Conservation (phyloP, 768 basidiomycete species). For the Suillus placidus region DNA sequence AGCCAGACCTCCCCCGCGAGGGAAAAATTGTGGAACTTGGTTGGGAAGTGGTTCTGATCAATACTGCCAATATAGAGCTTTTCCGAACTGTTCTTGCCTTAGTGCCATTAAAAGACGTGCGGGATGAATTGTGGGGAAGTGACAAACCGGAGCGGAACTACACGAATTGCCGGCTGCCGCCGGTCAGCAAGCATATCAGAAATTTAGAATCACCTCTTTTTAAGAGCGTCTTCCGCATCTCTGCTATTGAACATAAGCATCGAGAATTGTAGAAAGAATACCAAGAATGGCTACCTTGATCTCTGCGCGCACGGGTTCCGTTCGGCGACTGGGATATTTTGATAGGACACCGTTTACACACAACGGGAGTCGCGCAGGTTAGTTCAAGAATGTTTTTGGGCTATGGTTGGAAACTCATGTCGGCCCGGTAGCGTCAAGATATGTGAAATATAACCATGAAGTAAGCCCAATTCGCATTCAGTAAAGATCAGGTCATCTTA, state of each 20-base stretch:
- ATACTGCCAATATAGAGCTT: neutral
- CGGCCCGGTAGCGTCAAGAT: slow-evolving; percentile 21
- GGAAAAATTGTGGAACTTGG: slow-evolving; percentile 12
- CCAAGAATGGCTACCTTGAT: neutral
- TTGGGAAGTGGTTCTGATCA: slow-evolving; percentile 11
- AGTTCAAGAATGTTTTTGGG: neutral
- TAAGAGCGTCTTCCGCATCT: neutral
- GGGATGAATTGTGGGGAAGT: too few species aligned
- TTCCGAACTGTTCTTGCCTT: neutral
- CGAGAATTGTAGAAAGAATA: neutral
- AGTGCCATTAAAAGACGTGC: too few species aligned
- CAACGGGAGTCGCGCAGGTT: neutral
- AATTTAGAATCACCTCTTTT: neutral
- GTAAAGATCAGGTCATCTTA: neutral
- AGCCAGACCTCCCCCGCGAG: neutral
- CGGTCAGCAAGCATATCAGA: too few species aligned
- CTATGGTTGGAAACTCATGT: neutral
- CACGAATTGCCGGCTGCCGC: too few species aligned
- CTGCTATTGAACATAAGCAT: neutral
- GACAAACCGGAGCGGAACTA: too few species aligned
- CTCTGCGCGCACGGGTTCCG: neutral
- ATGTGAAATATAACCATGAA: slow-evolving; percentile 23
- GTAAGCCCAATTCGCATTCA: slow-evolving; percentile 18
- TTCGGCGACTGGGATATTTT: neutral
- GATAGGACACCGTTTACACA: neutral